Evolutionary conservation across 331 rosid species (phyloP), one percentile per base, ranked within the genome.

Genomic region (Dryas integrifolia): DNA sequence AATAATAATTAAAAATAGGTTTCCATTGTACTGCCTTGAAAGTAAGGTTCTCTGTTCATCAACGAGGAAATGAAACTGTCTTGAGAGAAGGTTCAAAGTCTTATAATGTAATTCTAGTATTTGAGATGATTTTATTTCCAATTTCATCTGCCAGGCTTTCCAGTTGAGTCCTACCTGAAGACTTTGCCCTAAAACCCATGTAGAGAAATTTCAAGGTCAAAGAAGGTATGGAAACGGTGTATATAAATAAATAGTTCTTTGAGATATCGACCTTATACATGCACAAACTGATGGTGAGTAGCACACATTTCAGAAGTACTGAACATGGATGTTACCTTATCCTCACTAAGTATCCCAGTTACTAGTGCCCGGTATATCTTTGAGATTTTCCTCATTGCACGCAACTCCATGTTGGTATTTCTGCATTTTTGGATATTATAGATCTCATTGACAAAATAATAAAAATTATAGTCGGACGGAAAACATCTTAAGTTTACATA

Each of bases 321-420:
- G 3, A 39, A 16, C 35, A 58, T 50, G 56, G 26, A 69, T 41
- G 48, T 75, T 88, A 89, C 96, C 97, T 84, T 79, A 58, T 91
- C 97, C 72, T 82, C 80, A 72, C 79, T 80, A 74, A 91, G 43
- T 80, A 89, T 80, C 72, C 96, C 96, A 74, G 85, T 85, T 40
- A 76, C 92, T 68, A 86, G 92, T 55, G 96, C 98, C 50, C 92
- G 85, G 65, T 91, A 91, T 62, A 91, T 72, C 85, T 91, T 94
- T 38, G 84, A 81, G 60, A 94, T 86, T 80, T 91, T 94, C 82
- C 96, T 87, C 48, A 18, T 50, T 66, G 80, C 62, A 66, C 72
- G n/a, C 13, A 9, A 79, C 82, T 86, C 88, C 75, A 51, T 75
- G 75, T 70, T 72, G 73, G 78, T 70, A 68, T 85, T 85, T 64